Percentiles rank a stretch among this genome's conserved stretches.
These are phyloP conservation scores for Herpetospermum pedunculosum DNA, from an alignment of 306 rosid genomes.

Conservation along the genomic window DNA sequence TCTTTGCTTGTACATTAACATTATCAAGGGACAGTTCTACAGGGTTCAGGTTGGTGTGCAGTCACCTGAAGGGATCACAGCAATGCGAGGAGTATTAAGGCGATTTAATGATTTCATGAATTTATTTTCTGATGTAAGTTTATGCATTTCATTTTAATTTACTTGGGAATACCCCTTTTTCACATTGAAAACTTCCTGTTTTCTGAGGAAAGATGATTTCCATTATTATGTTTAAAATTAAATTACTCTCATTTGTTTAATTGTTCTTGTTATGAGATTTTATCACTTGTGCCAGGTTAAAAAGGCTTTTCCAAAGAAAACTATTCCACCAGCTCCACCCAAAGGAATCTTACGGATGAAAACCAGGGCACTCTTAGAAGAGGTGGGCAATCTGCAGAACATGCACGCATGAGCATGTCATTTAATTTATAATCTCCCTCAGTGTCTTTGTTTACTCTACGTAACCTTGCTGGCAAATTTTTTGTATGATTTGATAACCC, in stretches of 20 bases:
- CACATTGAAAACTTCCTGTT: not conserved
- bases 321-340: constrained; percentile 76
- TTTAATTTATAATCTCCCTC: not conserved
- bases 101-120: constrained; percentile 93
- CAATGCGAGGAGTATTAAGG: constrained; percentile 53
- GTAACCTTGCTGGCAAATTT: not conserved
- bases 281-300: constrained; percentile 48
- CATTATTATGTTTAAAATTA: constrained; percentile 7
- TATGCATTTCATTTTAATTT: constrained; percentile 6
- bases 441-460: not conserved
- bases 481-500: not conserved
- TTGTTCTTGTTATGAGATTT: constrained; percentile 10
- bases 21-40: constrained; percentile 84
- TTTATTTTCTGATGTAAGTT: constrained; percentile 72
- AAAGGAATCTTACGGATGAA: constrained; percentile 84
- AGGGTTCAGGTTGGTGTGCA: constrained; percentile 96
- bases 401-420: not conserved
- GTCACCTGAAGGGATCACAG: constrained; percentile 47
- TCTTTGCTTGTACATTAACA: constrained; percentile 27
- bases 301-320: constrained; percentile 72
- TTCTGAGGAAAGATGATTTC: not conserved
- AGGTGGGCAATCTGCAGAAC: constrained; percentile 38
- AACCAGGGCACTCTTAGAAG: constrained; percentile 79
- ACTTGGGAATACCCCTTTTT: not conserved
- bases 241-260: constrained; percentile 11